phyloP scores from a whole-genome alignment of 1,284 basidiomycete genomes.

The Nidula niveotomentosa region DNA sequence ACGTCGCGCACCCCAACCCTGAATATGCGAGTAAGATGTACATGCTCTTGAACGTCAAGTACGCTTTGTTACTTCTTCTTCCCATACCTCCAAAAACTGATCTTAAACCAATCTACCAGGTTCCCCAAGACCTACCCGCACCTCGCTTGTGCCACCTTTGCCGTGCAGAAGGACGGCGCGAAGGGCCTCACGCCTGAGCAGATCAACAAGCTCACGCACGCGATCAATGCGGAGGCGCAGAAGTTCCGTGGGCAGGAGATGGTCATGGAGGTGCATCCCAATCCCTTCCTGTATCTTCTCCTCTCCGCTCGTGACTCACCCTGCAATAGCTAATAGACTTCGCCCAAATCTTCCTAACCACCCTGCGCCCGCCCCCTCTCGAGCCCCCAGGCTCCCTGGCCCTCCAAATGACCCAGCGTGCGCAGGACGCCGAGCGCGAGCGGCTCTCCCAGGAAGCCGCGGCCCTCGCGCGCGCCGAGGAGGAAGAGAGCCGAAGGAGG shows the following conservation, averaged over 20 bases:
- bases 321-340: constrained; percentile 56
- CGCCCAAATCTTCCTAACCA: constrained; percentile 69
- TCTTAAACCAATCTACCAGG: constrained; percentile 29
- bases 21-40: constrained; percentile 53
- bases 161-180: constrained; percentile 58
- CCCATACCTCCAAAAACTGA: background rate
- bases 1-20: constrained; percentile 61
- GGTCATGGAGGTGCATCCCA: constrained; percentile 62
- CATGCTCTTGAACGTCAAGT: constrained; percentile 72
- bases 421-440: constrained; percentile 63
- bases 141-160: constrained; percentile 64
- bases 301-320: background rate
- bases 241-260: constrained; percentile 64
- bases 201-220: constrained; percentile 50
- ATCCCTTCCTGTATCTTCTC: background rate
- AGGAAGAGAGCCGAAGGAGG: constrained; percentile 25
- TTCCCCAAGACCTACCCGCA: constrained; percentile 78
- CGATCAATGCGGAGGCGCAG: constrained; percentile 62
- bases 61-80: constrained; percentile 16
- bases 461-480: constrained; percentile 50
- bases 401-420: constrained; percentile 70
- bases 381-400: constrained; percentile 71
- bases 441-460: constrained; percentile 28
- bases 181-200: constrained; percentile 55
- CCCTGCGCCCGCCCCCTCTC: constrained; percentile 51